Evolutionary conservation across 768 basidiomycete genomes (phyloP), one percentile per base, ranked within the genome.

Genomic region (Tylopilus cervinicoccineus): DNA sequence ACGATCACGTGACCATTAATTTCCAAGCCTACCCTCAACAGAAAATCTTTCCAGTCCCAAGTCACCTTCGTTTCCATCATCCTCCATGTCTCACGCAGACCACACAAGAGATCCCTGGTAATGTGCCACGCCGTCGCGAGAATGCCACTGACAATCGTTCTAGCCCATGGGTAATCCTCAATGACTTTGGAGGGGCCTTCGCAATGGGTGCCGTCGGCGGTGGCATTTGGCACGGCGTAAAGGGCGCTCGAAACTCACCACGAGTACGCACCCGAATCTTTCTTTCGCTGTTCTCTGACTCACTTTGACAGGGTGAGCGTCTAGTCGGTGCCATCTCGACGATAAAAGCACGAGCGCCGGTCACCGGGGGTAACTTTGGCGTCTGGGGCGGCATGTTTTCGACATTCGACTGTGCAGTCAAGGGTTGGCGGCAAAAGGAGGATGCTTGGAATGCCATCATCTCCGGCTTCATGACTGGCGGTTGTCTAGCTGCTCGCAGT

Each of bases 381-480:
- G 86, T 91, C 14, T 92, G 90, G 88, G 90, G 95, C 65, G 96
- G 95, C 57, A 88, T 99, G 83, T 99, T 99, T 69, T 97, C 93
- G 38, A 89, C 92, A 28, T 99, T 96, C 59, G 96, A 98, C 69
- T 99, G 96, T 68, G 93, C 93, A 1, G 88, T 99, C 58, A 98
- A 99, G 71, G 91, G 93, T 13, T 91, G 83, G 75, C 78, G 93
- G 66, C 93, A 96, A 74, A 96, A 97, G 67, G 93, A 96, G 70
- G 94, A 96, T 68, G 89, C 95, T 43, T 99, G 93, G 93, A 99
- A 99, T 64, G 93, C 93, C 34, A 98, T 99, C 61, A 86, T 96
- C 43, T 93, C 93, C 22, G 96, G 96, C 38, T 99, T 99, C 73
- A 80, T 96, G 84, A 98, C 96, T 10, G 96, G 96, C 70, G 96